Evolutionary conservation across 2,329 filamentous ascomycete genomes (phyloP), one percentile per base, ranked within the genome.

Genomic region (Xylariomycetidae sp.): DNA sequence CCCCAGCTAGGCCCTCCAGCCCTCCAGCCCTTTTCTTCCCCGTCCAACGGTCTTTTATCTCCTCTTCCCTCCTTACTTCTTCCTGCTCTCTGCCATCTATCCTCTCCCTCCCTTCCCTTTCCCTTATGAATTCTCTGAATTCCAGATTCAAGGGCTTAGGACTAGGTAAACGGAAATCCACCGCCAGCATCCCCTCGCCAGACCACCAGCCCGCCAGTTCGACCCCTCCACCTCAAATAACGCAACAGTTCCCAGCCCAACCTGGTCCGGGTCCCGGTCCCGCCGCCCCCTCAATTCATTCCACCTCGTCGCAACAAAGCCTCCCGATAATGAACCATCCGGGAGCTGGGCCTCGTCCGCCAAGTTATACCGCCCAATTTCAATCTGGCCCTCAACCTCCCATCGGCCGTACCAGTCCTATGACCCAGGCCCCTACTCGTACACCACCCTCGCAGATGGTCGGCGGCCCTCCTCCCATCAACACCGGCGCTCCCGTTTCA

Each of bases 151-250:
- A 85, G 72, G 76, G 77, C 72, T 74, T 88, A 69, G 82, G 84
- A 67, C 84, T 86, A 72, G 82, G 82, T 67, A 86, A 85, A 76
- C 81, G 84, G 65, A 85, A 80, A 71, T 82, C 81, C 55, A 71
- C 71, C 54, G 70, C 72, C 59, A 77, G 71, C 62, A 74, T 76
- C 53, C 70, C 73, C 48, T 65, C 62, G 56, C 57, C 64, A 58
- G 65, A 72, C 42, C 57, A 44, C 44, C 57, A 53, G 57, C 57
- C 46, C 33, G 45, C 46, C 33, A 47, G 37, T 41, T 53, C 60
- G 41, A 64, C 59, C 59, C 57, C 64, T 55, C 52, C 62, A 50
- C 58, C 61, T 54, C 71, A 75, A 69, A 68, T 72, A 64, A 61
- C 70, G 54, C 68, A 68, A 49, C 63, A 68, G 45, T 69, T 68